Conservation (phyloP, 108 stramenopile species). For the Nitzschia sp. region DNA sequence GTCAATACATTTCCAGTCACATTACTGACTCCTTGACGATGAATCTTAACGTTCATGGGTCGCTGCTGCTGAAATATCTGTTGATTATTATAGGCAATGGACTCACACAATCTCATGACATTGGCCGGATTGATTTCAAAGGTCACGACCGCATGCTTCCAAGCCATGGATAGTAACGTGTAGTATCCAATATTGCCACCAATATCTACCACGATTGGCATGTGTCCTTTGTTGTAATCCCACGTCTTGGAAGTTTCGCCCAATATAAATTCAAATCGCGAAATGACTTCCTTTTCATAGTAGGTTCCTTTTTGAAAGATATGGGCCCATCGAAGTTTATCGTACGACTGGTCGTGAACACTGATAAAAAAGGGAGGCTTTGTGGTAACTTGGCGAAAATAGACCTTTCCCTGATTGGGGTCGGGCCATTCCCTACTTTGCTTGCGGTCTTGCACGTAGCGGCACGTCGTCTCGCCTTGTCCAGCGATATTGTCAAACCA, state of each 20-base stretch:
- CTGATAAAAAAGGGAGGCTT: slow-evolving; percentile 1
- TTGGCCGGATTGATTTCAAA: slow-evolving; percentile 38
- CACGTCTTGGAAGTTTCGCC: neutral
- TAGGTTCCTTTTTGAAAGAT: slow-evolving; percentile 9
- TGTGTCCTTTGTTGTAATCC: neutral
- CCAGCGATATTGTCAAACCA: neutral
- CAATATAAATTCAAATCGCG: neutral
- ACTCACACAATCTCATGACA: slow-evolving; percentile 32
- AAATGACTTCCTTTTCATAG: slow-evolving; percentile 6
- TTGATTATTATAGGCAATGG: slow-evolving; percentile 15
- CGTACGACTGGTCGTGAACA: neutral
- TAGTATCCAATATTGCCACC: too few species aligned
- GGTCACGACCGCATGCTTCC: slow-evolving; percentile 8
- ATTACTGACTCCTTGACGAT: neutral
- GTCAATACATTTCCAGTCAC: neutral
- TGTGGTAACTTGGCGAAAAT: neutral
- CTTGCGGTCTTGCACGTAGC: neutral
- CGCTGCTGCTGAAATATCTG: neutral
- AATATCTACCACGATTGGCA: slow-evolving; percentile 32
- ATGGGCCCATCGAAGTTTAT: neutral
- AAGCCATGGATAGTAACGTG: slow-evolving; percentile 19
- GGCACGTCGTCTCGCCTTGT: neutral
- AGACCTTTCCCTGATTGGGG: slow-evolving; percentile 1
- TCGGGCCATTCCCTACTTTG: neutral
- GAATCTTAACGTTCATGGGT: neutral